Evolutionary conservation across 306 rosid genomes (phyloP).

Genomic region (Aeschynomene evenia): DNA sequence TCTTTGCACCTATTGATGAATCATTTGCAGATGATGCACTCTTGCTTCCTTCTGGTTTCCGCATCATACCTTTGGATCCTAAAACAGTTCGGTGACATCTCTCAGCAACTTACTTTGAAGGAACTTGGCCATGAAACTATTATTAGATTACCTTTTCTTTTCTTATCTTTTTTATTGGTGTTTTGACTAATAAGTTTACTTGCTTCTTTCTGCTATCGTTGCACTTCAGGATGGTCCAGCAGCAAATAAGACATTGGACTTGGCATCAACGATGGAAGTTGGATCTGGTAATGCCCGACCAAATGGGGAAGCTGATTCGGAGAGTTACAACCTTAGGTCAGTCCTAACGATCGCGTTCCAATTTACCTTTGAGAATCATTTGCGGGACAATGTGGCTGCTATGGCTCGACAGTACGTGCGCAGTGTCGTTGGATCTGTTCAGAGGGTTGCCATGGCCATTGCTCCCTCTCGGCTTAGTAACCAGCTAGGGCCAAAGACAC

Average conservation of each 20-base stretch:
- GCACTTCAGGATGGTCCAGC: slow-evolving; percentile 62
- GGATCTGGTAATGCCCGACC: slow-evolving; percentile 64
- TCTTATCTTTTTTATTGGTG: not conserved
- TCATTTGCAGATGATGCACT: slow-evolving; percentile 88
- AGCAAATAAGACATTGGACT: slow-evolving; percentile 71
- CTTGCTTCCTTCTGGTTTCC: slow-evolving; percentile 79
- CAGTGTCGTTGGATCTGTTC: slow-evolving; percentile 88
- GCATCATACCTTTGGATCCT: slow-evolving; percentile 78
- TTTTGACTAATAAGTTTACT: not conserved
- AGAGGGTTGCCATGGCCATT: slow-evolving; percentile 97
- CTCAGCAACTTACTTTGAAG: not conserved
- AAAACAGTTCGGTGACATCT: slow-evolving; percentile 57
- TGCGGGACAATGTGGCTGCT: slow-evolving; percentile 86
- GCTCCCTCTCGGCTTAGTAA: slow-evolving; percentile 73
- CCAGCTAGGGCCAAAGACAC: slow-evolving; percentile 70
- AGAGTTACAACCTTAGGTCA: slow-evolving; percentile 71
- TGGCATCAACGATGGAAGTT: slow-evolving; percentile 89
- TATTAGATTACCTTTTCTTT: not conserved
- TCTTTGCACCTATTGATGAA: slow-evolving; percentile 92
- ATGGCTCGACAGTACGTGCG: slow-evolving; percentile 99
- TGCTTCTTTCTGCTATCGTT: slow-evolving; percentile 29
- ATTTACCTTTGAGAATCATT: slow-evolving; percentile 83
- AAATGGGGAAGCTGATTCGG: slow-evolving; percentile 49
- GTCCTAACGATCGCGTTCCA: slow-evolving; percentile 95
- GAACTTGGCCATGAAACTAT: not conserved